Evolutionary conservation across 2,329 filamentous ascomycete genomes (phyloP), one percentile per base, ranked within the genome.

Genomic region (Coniella lustricola): DNA sequence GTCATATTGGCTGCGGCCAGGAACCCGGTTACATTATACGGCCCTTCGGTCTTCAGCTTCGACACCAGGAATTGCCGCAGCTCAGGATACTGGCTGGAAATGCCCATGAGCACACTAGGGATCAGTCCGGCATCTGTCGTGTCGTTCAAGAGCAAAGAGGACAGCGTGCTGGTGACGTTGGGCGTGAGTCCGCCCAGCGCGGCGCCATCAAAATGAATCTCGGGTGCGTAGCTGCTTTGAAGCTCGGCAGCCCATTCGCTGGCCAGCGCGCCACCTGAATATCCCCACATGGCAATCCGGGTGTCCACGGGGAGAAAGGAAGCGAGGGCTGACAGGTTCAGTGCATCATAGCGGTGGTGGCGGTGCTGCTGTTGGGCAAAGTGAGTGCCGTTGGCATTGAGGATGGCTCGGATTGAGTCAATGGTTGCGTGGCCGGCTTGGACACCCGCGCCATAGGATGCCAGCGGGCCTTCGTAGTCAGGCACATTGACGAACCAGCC

Each of bases 241-340:
- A 79, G 57, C 43, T 79, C 74, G 14, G 72, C 70, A 0, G 76
- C 76, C 65, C 69, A 76, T 25, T 73, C 73, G 3, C 64, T 71
- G 0, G 75, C 75, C 16, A 79, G 53, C 2, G 70, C 69, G 3
- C 77, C 77, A 3, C 77, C 77, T 0, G 72, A 77, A 56, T 79
- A 81, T 0, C 77, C 77, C 74, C 73, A 76, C 48, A 76, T 59
- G 0, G 65, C 65, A 34, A 65, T 57, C 2, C 56, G 60, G 1
- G 67, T 61, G 21, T 65, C 55, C 1, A 50, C n/a, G 3, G 56
- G 52, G 33, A 61, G 25, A 10, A 29, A 10, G 25, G n/a, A n/a
- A n/a, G n/a, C n/a, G n/a, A n/a, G n/a, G n/a, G n/a, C n/a, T n/a
- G n/a, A n/a, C n/a, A n/a, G n/a, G n/a, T n/a, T n/a, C n/a, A n/a